A percentile compares a stretch with the other conserved stretches of the same genome.
phyloP scores from a whole-genome alignment of 2,329 filamentous ascomycete genomes.

The Stagonosporopsis chrysanthemi region DNA sequence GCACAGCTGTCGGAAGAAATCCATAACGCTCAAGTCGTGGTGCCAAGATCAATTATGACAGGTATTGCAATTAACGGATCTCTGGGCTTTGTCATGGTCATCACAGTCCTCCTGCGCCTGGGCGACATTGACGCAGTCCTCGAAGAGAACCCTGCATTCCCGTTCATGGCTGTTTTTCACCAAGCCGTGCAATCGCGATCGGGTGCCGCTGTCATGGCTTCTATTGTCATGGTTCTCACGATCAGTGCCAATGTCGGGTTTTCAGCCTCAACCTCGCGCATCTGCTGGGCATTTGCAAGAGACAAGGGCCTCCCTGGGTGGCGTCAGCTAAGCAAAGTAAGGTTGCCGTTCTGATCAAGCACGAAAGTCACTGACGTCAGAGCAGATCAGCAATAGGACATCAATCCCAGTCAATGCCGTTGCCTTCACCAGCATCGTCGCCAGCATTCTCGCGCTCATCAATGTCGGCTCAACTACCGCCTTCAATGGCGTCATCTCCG shows the following conservation, averaged over 20 bases:
- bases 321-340: conserved; percentile 29
- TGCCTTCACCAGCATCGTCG: conserved; percentile 43
- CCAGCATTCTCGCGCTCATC: conserved; percentile 55
- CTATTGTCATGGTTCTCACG: conserved; percentile 39
- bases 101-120: conserved; percentile 41
- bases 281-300: conserved; percentile 52
- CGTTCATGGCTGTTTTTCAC: conserved; percentile 58
- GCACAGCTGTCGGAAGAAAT: conserved; percentile 42
- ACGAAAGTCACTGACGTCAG: conserved; percentile 24
- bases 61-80: conserved; percentile 50
- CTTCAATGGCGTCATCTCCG: conserved; percentile 40
- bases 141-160: conserved; percentile 52
- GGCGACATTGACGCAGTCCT: conserved; percentile 44
- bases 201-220: conserved; percentile 56
- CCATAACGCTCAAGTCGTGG: conserved; percentile 34
- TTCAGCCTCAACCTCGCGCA: conserved; percentile 48
- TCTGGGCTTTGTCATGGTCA: conserved; percentile 46
- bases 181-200: conserved; percentile 31
- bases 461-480: conserved; percentile 53
- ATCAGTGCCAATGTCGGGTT: conserved; percentile 47
- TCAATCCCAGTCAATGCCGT: conserved; percentile 47
- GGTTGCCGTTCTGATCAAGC: background rate
- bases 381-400: conserved; percentile 31
- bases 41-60: conserved; percentile 49
- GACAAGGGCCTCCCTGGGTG: conserved; percentile 52